Percentiles rank a stretch among this genome's conserved stretches.
These are phyloP conservation scores for Hydnomerulius pinastri DNA, from an alignment of 768 basidiomycete genomes.

Conservation along the genomic window DNA sequence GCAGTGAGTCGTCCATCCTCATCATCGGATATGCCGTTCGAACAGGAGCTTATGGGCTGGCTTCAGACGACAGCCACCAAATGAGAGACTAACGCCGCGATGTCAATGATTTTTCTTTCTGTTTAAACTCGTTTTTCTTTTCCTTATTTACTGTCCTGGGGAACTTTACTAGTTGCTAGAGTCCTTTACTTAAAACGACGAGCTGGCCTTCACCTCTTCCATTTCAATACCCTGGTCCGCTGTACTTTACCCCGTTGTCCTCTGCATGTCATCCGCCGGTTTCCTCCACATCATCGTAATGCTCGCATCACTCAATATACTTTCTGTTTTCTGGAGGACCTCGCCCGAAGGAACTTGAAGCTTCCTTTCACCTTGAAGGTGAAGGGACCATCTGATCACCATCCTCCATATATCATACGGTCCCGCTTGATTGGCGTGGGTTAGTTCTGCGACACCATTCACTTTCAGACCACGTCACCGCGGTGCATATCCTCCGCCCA, in stretches of 20 bases:
- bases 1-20: conserved; percentile 51
- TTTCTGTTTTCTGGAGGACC: conserved; percentile 13
- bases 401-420: no score
- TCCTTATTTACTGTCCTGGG: conserved; percentile 12
- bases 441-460: no score
- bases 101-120: conserved; percentile 4
- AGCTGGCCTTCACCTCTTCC: conserved; percentile 37
- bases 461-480: no score
- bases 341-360: no score
- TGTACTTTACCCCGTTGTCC: conserved; percentile 43
- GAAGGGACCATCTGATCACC: no score
- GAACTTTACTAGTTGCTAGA: conserved; percentile 31
- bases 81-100: conserved; percentile 15
- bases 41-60: conserved; percentile 39
- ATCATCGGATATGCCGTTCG: conserved; percentile 36
- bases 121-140: conserved; percentile 4
- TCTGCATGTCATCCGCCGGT: conserved; percentile 40
- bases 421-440: no score
- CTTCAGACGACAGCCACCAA: conserved; percentile 39
- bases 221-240: conserved; percentile 40
- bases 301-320: conserved; percentile 36
- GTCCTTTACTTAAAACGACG: conserved; percentile 22
- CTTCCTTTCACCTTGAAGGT: no score
- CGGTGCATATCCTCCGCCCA: no score
- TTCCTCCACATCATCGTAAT: conserved; percentile 39